phyloP scores from a whole-genome alignment of 2,329 filamentous ascomycete genomes.

The Plectosphaerella cucumerina region DNA sequence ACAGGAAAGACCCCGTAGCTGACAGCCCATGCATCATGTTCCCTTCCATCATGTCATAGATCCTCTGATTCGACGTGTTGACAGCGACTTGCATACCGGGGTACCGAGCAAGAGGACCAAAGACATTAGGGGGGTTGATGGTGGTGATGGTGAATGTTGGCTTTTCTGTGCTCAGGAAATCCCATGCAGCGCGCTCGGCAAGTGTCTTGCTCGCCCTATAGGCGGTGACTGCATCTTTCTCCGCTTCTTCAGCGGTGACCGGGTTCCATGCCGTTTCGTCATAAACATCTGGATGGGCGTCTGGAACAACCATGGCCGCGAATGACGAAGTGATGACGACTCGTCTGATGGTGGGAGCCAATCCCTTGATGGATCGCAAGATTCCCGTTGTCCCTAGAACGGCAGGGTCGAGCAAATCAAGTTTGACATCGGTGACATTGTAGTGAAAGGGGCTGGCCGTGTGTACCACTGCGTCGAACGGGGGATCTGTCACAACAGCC shows the following conservation, averaged over 20 bases:
- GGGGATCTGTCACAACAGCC: conserved; percentile 32
- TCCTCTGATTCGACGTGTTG: conserved; percentile 18
- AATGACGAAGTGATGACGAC: conserved; percentile 18
- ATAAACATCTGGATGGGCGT: neutral
- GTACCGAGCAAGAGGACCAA: too few species aligned
- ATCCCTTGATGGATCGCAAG: conserved; percentile 59
- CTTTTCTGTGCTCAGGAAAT: conserved; percentile 18
- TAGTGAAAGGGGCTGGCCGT: conserved; percentile 57
- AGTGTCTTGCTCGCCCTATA: conserved; percentile 18
- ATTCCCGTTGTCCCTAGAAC: conserved; percentile 51
- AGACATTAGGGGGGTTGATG: conserved; percentile 21
- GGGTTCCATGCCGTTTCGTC: neutral
- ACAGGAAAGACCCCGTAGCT: conserved; percentile 11
- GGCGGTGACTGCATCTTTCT: neutral
- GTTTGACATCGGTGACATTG: conserved; percentile 42
- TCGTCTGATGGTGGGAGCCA: conserved; percentile 26
- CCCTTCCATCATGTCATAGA: conserved; percentile 25
- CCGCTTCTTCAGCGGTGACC: neutral
- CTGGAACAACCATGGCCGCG: neutral
- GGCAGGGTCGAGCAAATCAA: conserved; percentile 53
- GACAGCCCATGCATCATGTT: conserved; percentile 17
- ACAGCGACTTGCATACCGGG: too few species aligned
- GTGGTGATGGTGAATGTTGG: conserved; percentile 17
- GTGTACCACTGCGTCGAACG: conserved; percentile 52
- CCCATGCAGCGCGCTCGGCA: conserved; percentile 22